These are phyloP conservation scores for Rhynchosporium secalis DNA, from an alignment of 2,329 filamentous ascomycete genomes.

Conservation along the genomic window DNA sequence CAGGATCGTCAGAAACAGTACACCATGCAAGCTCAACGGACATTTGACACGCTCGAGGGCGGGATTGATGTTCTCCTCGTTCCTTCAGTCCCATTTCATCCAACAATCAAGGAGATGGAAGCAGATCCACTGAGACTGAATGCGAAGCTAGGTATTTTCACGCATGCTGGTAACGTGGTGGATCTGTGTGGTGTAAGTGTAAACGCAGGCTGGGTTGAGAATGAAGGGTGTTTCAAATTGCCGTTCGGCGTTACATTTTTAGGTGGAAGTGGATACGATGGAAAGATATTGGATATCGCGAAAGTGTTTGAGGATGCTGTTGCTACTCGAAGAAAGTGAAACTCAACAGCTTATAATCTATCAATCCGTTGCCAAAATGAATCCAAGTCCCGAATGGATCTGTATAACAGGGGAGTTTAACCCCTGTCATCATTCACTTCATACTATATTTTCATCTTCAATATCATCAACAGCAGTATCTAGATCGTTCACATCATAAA, in stretches of 20 bases:
- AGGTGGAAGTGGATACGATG: conserved; percentile 42
- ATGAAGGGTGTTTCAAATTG: conserved; percentile 29
- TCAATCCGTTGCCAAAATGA: too few species aligned
- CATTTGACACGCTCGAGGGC: conserved; percentile 36
- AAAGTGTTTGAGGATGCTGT: conserved; percentile 38
- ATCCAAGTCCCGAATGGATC: too few species aligned
- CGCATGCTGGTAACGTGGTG: conserved; percentile 56
- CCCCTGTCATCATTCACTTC: background rate
- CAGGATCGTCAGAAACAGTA: conserved; percentile 34
- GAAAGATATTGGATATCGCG: conserved; percentile 41
- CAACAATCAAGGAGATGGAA: conserved; percentile 51
- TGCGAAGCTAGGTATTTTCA: conserved; percentile 50
- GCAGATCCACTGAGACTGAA: conserved; percentile 52
- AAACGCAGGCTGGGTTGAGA: conserved; percentile 32
- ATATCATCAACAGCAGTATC: background rate
- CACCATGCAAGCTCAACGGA: conserved; percentile 30
- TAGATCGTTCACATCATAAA: too few species aligned
- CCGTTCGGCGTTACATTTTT: conserved; percentile 45
- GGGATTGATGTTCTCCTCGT: conserved; percentile 50
- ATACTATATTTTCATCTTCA: background rate
- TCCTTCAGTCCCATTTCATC: conserved; percentile 50
- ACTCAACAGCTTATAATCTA: background rate
- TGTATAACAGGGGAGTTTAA: too few species aligned
- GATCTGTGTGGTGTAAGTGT: conserved; percentile 50
- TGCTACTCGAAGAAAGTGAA: conserved; percentile 44